Evolutionary conservation across 1,139 yeast species (phyloP).

Genomic region (Candida buenavistaensis): DNA sequence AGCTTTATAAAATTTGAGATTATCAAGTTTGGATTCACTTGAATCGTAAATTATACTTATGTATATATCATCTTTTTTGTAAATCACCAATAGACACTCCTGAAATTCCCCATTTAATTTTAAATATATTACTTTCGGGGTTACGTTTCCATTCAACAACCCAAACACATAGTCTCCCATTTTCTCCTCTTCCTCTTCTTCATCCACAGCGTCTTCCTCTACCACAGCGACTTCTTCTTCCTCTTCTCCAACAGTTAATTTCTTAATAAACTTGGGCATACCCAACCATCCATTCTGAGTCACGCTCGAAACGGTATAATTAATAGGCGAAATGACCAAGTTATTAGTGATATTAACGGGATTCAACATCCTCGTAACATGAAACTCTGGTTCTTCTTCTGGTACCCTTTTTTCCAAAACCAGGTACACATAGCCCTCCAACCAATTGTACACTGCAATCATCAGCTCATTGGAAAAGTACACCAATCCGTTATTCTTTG

Average conservation of each 20-base stretch:
- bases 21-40: slow-evolving; percentile 21
- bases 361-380: no score
- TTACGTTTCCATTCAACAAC: slow-evolving; percentile 18
- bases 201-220: slow-evolving; percentile 1
- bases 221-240: slow-evolving; percentile 4
- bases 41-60: slow-evolving; percentile 35
- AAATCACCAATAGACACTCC: slow-evolving; percentile 38
- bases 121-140: slow-evolving; percentile 31
- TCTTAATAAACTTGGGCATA: slow-evolving; percentile 25
- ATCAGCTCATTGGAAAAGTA: slow-evolving; percentile 20
- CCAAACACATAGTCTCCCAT: slow-evolving; percentile 32
- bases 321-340: slow-evolving; percentile 41
- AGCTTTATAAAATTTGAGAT: slow-evolving; percentile 23
- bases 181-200: slow-evolving; percentile 20
- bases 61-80: slow-evolving; percentile 22
- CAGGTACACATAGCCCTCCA: slow-evolving; percentile 36
- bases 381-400: no score
- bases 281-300: slow-evolving; percentile 21
- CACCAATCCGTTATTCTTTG: slow-evolving; percentile 38
- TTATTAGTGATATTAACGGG: slow-evolving; percentile 39
- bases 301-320: slow-evolving; percentile 31
- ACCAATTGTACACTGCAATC: slow-evolving; percentile 29
- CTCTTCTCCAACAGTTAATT: slow-evolving; percentile 8
- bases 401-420: no score
- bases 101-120: slow-evolving; percentile 14